Evolutionary conservation across 2,329 filamentous ascomycete genomes (phyloP), one percentile per base, ranked within the genome.

Genomic region (Lizonia empirigonia): DNA sequence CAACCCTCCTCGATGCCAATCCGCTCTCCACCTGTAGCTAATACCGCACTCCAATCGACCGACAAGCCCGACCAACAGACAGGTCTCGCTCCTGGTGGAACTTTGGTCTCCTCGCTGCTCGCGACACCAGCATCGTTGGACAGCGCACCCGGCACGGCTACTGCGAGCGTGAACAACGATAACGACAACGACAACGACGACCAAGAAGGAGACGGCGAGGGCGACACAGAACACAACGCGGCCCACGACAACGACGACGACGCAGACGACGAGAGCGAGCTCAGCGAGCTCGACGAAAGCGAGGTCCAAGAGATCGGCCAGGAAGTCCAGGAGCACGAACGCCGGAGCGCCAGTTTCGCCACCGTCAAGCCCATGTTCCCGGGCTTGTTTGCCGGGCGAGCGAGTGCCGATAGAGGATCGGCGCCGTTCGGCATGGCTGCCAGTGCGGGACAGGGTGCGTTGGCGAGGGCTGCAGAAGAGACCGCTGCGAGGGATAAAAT

Each of bases 221-320:
- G 81, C 5, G 80, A 77, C 48, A 78, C 77, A 18, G 63, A 56
- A 4, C 40, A 26, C 22, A 18, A 13, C 26, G 15, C 23, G 12
- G 10, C 18, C 1, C 19, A 45, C 22, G 89, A 77, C 45, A 62
- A 80, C 1, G 76, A 80, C 37, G 79, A 80, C 54, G 75, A 73
- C 56, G 79, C 79, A 0, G 80, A 81, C 62, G 79, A 81, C 50
- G 79, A 81, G 55, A 81, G 78, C 55, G 80, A 83, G 65, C 67
- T 83, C 2, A 81, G 78, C 49, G 80, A 82, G 61, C 69, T 81
- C 10, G 78, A 79, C 44, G 77, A 79, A 29, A 67, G 62, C 2
- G 71, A 73, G 30, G 71, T 72, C 1, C 64, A 71, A 33, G 69
- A 73, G 38, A 69, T 71, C 18, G 59, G 59, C 10, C 62, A 72